phyloP scores from a whole-genome alignment of 495 filamentous ascomycete species.

The Venustampulla echinocandica region DNA sequence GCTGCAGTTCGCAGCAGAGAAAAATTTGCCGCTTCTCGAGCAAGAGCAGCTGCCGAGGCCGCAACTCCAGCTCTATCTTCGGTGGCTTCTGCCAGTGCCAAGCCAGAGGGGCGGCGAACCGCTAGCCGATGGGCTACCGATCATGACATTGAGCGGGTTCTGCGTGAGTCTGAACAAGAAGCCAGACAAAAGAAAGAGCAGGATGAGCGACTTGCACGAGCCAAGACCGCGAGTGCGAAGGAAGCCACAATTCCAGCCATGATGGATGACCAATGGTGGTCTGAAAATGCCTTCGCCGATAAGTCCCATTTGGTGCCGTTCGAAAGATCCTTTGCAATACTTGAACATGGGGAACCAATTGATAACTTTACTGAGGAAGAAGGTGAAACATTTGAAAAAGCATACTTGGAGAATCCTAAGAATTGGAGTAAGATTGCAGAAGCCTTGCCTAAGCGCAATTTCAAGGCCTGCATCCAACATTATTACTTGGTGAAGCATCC shows the following conservation, averaged over 20 bases:
- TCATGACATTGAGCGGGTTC: slow-evolving; percentile 64
- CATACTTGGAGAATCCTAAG: slow-evolving; percentile 77
- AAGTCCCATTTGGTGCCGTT: slow-evolving; percentile 61
- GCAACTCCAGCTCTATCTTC: slow-evolving; percentile 23
- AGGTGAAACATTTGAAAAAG: slow-evolving; percentile 64
- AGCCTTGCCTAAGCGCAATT: slow-evolving; percentile 59
- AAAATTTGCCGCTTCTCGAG: slow-evolving; percentile 13
- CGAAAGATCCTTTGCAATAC: slow-evolving; percentile 56
- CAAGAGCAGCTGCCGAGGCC: slow-evolving; percentile 12
- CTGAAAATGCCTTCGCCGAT: slow-evolving; percentile 54
- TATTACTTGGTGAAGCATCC: slow-evolving; percentile 91
- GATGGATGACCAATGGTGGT: slow-evolving; percentile 35
- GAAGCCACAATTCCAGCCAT: slow-evolving; percentile 82
- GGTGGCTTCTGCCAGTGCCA: slow-evolving; percentile 22
- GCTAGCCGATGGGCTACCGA: slow-evolving; percentile 45
- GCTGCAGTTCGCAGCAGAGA: slow-evolving; percentile 30
- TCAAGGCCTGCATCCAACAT: slow-evolving; percentile 83
- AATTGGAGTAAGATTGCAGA: slow-evolving; percentile 86
- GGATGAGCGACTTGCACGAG: slow-evolving; percentile 57
- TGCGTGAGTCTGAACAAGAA: slow-evolving; percentile 68
- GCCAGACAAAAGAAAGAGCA: slow-evolving; percentile 66
- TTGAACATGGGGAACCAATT: slow-evolving; percentile 63
- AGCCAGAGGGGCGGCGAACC: slow-evolving; percentile 16
- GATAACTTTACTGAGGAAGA: slow-evolving; percentile 83
- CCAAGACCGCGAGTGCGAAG: slow-evolving; percentile 66